Base-by-base conservation (phyloP, 495 filamentous ascomycete genomes). In the Cryomyces minteri region DNA sequence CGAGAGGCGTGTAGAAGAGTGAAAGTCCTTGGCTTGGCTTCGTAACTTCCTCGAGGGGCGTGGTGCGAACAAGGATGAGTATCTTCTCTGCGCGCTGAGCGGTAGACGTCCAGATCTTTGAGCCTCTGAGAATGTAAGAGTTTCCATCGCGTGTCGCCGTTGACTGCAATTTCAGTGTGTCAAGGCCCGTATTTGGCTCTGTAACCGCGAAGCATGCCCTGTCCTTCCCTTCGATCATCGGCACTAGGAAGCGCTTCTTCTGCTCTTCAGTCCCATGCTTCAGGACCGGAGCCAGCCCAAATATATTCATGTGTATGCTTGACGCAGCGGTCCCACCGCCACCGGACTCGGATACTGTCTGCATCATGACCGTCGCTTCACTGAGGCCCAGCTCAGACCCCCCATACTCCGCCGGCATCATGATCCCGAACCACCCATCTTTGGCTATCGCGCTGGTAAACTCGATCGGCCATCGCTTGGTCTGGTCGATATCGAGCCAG, bases 51-150 rank as follows among this genome's bases (percentile, higher is more conserved):
- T 48, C 49, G n/a, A 58, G 38, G 1, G 54, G 51, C n/a, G 56
- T 58, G 4, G 56, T 58, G 4, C 56, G 45, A 10, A 55, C 56
- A 5, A 58, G 45, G 25, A 58, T 54, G 25, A 58, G 49, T n/a
- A 55, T 51, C 46, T 58, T 58, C 41, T 56, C 49, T 5, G 56
- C 56, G 10, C 46, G 46, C 44, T 58, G 53, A 1, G 53, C 56
- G 11, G 53, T 56, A 5, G 54, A 54, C 4, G 51, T 58, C 56
- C 56, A 58, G 39, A 58, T 58, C 47, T 58, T 58, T 37, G 47
- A 51, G 30, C 56, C 56, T 29, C 48, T 51, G 5, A 56, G 40
- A 6, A 47, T 38, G 43, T 58, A 58, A 11, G 41, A 28, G 38
- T 56, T 48, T 4, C 52, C 54, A 8, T 56, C 41, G 25, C 43